Percentiles rank a stretch among this genome's conserved stretches.
These are phyloP conservation scores for Pythium dissotocum DNA, from an alignment of 352 stramenopile species.

Conservation along the genomic window DNA sequence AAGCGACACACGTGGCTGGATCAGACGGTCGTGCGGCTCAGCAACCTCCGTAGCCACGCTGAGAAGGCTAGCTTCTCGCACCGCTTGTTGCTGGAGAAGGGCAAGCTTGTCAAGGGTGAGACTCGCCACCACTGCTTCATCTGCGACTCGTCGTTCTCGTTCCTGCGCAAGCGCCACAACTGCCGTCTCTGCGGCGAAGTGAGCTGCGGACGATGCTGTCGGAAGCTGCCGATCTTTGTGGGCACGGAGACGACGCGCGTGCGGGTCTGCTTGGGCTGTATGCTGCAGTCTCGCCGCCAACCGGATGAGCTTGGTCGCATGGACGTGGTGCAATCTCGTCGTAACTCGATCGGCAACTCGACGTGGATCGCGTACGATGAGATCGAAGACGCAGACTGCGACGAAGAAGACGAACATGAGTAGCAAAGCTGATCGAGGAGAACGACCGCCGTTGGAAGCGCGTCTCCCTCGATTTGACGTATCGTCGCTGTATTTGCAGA, in stretches of 20 bases:
- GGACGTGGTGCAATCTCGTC: constrained; percentile 39
- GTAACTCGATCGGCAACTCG: constrained; percentile 61
- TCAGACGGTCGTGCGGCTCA: constrained; percentile 48
- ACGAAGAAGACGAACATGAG: constrained; percentile 16
- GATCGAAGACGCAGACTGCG: constrained; percentile 19
- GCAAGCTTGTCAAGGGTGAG: constrained; percentile 42
- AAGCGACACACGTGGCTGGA: constrained; percentile 67
- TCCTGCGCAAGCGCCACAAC: constrained; percentile 75
- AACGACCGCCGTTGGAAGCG: constrained; percentile 17
- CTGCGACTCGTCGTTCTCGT: constrained; percentile 68
- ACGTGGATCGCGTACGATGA: constrained; percentile 77
- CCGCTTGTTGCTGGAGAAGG: constrained; percentile 46
- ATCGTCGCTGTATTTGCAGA: constrained; percentile 13
- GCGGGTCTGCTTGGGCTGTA: constrained; percentile 77
- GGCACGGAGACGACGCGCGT: constrained; percentile 60
- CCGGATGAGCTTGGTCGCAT: constrained; percentile 46
- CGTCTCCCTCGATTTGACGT: background rate
- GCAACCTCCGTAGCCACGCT: constrained; percentile 59
- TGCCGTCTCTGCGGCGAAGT: constrained; percentile 74
- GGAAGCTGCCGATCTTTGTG: constrained; percentile 71
- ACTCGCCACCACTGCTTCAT: constrained; percentile 59
- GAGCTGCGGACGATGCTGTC: constrained; percentile 68
- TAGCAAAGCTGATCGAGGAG: background rate
- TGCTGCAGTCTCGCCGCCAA: constrained; percentile 64
- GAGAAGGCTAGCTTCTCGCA: constrained; percentile 73